Conservation (phyloP, 345 rosid species). For the Lepidium sativum region DNA sequence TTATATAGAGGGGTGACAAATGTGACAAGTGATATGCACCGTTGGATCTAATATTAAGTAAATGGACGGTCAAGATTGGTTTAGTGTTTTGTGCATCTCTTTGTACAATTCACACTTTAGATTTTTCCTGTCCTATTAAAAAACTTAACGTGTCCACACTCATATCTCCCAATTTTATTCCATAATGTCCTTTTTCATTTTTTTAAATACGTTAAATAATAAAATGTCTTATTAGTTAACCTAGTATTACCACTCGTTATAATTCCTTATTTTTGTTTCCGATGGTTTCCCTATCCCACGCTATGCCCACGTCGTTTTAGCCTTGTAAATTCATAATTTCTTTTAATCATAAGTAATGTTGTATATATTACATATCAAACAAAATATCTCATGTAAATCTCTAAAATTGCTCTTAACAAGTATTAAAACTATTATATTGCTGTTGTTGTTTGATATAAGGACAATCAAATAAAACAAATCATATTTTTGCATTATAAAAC, state of each 20-base stretch:
- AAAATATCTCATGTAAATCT: neutral
- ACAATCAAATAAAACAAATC: too few species aligned
- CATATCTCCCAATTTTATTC: neutral
- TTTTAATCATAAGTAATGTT: too few species aligned
- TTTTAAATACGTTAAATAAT: neutral
- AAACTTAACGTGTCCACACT: constrained; percentile 10
- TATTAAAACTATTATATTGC: neutral
- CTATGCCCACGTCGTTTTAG: constrained; percentile 1
- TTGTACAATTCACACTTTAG: neutral
- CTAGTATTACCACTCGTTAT: too few species aligned
- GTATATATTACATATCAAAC: too few species aligned
- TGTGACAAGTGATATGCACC: neutral
- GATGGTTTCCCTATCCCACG: constrained; percentile 3
- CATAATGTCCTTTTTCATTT: too few species aligned
- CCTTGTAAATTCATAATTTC: neutral
- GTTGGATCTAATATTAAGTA: neutral
- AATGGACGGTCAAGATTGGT: constrained; percentile 13
- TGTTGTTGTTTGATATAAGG: neutral
- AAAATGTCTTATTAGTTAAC: constrained; percentile 8
- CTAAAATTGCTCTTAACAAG: neutral
- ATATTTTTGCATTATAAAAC: too few species aligned
- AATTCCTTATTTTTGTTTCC: too few species aligned
- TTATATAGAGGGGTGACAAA: constrained; percentile 26
- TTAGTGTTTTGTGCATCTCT: neutral
- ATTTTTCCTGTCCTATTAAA: too few species aligned